Evolutionary conservation across 2,329 filamentous ascomycete genomes (phyloP), one percentile per base, ranked within the genome.

Genomic region (Alternaria sp.): DNA sequence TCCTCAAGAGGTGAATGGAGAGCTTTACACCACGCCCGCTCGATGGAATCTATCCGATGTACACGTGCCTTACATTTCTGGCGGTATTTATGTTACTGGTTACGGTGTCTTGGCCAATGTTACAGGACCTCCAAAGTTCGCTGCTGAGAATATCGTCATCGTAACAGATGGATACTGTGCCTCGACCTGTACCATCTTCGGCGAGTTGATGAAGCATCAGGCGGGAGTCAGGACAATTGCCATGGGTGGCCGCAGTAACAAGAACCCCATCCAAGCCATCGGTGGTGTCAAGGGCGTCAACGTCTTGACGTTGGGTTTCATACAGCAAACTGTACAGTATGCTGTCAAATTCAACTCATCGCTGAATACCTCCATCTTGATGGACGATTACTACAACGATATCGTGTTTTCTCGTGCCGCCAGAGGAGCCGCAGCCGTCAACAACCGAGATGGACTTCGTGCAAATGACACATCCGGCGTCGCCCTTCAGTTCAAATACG

Each of bases 91-190:
- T 34, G 63, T 78, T 9, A 76, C 71, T 23, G 76, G 75, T 6
- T 78, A 75, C 41, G 73, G 71, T 9, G 59, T 64, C 11, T 70
- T 72, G 23, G 61, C 73, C 56, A 80, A 82, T 44, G 86, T 69
- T 81, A 79, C 78, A 5, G 66, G 74, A 62, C 21, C 61, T 52
- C 59, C 78, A 50, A 85, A 83, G 4, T 89, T 88, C 71, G 78
- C 78, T 9, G 74, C 85, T 3, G 83, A 87, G 41, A 74, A 79
- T 62, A 76, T 79, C 29, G 78, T 86, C 48, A 68, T 86, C 26
- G 72, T 88, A n/a, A 82, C 83, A 51, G 86, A 88, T 66, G 85
- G 85, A 33, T 81, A 83, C 65, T 88, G 86, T 70, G 82, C 82
- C 23, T 86, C 84, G 0, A 84, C 85, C 3, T 88, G 86, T 74